These are phyloP conservation scores for Ceriops zippeliana DNA, from an alignment of 345 rosid genomes.

Conservation along the genomic window DNA sequence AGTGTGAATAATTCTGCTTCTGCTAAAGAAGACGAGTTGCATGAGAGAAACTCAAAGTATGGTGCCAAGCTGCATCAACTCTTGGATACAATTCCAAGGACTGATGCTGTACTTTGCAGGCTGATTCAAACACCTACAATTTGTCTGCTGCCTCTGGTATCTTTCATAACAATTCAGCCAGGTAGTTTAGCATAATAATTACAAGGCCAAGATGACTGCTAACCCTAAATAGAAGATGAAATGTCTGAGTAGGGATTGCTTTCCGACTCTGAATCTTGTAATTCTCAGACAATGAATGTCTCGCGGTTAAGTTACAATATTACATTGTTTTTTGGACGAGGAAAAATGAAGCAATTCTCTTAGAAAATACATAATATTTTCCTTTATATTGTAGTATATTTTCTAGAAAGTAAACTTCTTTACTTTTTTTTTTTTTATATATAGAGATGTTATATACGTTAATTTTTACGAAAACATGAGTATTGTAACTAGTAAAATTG, in stretches of 20 bases:
- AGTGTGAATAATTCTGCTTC: constrained; percentile 47
- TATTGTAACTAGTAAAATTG: no score
- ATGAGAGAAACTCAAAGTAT: constrained; percentile 47
- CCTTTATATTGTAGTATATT: no score
- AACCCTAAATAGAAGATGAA: constrained; percentile 24
- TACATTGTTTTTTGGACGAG: no score
- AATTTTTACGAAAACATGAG: no score
- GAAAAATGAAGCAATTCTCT: no score
- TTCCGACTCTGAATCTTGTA: not conserved
- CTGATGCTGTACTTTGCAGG: constrained; percentile 47
- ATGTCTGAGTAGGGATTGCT: constrained; percentile 13
- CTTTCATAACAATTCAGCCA: not conserved
- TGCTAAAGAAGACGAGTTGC: constrained; percentile 41
- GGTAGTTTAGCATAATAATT: constrained; percentile 15
- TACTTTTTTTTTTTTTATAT: no score
- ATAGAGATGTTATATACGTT: no score
- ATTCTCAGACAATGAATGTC: constrained; percentile 3
- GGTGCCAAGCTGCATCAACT: constrained; percentile 75
- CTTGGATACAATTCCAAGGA: constrained; percentile 64
- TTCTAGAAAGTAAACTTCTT: no score
- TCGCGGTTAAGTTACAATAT: constrained; percentile 5
- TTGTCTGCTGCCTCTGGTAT: not conserved
- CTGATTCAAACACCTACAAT: not conserved
- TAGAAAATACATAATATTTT: no score
- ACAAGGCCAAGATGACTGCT: constrained; percentile 28